Conservation (phyloP, 495 filamentous ascomycete species). For the Articulospora tetracladia region DNA sequence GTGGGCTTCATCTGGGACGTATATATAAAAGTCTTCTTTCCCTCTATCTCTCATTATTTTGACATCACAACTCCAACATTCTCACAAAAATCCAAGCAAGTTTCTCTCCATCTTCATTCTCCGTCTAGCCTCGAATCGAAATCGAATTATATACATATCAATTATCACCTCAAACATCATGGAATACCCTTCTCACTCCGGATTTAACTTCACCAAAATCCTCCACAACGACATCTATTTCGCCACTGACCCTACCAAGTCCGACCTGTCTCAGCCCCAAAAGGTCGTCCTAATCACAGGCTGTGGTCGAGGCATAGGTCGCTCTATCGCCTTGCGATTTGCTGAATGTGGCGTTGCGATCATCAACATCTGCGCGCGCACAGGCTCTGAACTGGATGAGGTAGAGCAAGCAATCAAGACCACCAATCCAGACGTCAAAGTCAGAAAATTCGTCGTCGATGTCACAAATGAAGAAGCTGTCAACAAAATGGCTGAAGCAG, state of each 20-base stretch:
- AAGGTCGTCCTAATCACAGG: constrained; percentile 44
- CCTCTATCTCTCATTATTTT: too few species aligned
- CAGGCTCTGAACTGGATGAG: constrained; percentile 26
- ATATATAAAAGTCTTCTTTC: too few species aligned
- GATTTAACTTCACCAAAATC: constrained; percentile 32
- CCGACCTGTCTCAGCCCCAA: constrained; percentile 31
- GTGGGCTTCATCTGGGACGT: too few species aligned
- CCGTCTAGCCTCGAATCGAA: too few species aligned
- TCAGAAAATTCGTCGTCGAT: constrained; percentile 27
- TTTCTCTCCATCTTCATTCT: too few species aligned
- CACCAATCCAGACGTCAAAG: constrained; percentile 28
- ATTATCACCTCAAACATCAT: too few species aligned
- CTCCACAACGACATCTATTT: constrained; percentile 41
- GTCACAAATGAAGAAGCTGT: constrained; percentile 31
- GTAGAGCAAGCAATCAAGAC: constrained; percentile 28
- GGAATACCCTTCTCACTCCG: too few species aligned
- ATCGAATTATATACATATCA: too few species aligned
- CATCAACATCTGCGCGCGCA: constrained; percentile 39
- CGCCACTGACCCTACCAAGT: constrained; percentile 33
- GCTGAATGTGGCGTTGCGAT: constrained; percentile 35
- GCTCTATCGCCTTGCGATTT: constrained; percentile 16
- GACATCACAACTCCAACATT: too few species aligned
- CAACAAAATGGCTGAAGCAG: constrained; percentile 30
- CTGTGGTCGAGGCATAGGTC: constrained; percentile 40
- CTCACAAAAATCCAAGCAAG: too few species aligned